These are phyloP conservation scores for Colletotrichum tropicicola DNA, from an alignment of 2,329 filamentous ascomycete species.

Conservation along the genomic window DNA sequence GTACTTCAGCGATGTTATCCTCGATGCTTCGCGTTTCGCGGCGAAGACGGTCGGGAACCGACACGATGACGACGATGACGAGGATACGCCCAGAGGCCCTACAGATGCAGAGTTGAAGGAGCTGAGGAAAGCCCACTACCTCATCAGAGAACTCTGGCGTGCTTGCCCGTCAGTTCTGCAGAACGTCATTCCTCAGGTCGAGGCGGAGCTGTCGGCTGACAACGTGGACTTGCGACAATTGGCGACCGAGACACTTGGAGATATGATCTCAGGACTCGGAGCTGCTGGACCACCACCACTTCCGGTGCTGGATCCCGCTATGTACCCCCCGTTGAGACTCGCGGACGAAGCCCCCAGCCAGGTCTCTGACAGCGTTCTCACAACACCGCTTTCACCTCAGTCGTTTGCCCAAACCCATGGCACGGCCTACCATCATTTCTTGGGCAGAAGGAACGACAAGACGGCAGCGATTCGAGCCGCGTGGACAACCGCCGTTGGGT, in stretches of 20 bases:
- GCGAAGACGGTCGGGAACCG: conserved; percentile 65
- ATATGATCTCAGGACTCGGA: conserved; percentile 93
- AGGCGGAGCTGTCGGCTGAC: conserved; percentile 90
- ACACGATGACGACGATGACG: conserved; percentile 71
- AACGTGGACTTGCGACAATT: conserved; percentile 86
- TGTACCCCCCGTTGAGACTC: conserved; percentile 81
- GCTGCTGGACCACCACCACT: conserved; percentile 84
- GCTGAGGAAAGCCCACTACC: conserved; percentile 85
- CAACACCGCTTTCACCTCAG: conserved; percentile 85
- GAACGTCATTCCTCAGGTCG: conserved; percentile 93
- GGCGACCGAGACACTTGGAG: conserved; percentile 92
- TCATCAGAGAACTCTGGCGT: conserved; percentile 93
- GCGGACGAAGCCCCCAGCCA: conserved; percentile 63
- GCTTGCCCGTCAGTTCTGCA: conserved; percentile 88
- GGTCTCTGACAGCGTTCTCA: conserved; percentile 70
- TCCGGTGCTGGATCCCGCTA: conserved; percentile 78
- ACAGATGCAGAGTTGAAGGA: conserved; percentile 88
- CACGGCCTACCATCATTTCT: conserved; percentile 82
- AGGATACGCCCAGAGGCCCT: conserved; percentile 67
- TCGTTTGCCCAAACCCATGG: conserved; percentile 88
- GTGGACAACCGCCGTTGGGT: conserved; percentile 85
- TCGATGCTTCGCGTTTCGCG: conserved; percentile 78
- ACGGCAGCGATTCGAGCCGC: conserved; percentile 81
- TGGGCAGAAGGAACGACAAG: conserved; percentile 88
- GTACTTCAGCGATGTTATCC: conserved; percentile 96